Conservation (phyloP, 441 rosid genomes). For the Euphorbia schlechtendalii region DNA sequence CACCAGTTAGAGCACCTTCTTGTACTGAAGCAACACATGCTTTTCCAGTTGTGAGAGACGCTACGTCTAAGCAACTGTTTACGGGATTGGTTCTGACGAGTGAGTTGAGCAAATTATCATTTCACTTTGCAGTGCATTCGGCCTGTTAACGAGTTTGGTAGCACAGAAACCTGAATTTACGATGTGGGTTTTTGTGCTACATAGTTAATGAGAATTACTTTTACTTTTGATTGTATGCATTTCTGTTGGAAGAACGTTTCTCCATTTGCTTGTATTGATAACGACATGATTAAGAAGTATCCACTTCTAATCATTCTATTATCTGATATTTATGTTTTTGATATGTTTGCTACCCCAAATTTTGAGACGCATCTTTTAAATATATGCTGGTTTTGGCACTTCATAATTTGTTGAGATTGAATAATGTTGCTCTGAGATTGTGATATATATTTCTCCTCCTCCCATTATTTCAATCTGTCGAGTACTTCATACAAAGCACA, state of each 20-base stretch:
- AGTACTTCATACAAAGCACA: background rate
- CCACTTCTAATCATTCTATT: conserved; percentile 2
- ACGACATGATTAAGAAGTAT: background rate
- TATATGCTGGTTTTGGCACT: background rate
- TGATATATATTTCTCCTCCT: background rate
- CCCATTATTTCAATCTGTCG: background rate
- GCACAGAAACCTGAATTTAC: no score
- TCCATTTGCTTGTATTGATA: conserved; percentile 1
- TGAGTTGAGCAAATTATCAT: conserved; percentile 37
- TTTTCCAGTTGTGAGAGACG: conserved; percentile 50
- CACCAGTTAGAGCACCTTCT: conserved; percentile 33
- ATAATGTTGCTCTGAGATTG: background rate
- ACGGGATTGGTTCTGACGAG: conserved; percentile 80
- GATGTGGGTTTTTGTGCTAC: no score
- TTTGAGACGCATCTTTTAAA: background rate
- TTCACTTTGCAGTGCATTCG: conserved; percentile 10
- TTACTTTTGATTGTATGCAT: conserved; percentile 7
- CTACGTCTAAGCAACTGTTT: conserved; percentile 56
- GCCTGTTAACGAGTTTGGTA: background rate
- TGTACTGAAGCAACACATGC: conserved; percentile 51
- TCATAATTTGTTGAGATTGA: background rate
- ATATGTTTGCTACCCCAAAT: background rate
- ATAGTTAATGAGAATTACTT: background rate
- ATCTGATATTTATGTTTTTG: background rate
- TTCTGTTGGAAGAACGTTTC: background rate